phyloP scores from a whole-genome alignment of 352 stramenopile species.

The Pythium phragmitis region DNA sequence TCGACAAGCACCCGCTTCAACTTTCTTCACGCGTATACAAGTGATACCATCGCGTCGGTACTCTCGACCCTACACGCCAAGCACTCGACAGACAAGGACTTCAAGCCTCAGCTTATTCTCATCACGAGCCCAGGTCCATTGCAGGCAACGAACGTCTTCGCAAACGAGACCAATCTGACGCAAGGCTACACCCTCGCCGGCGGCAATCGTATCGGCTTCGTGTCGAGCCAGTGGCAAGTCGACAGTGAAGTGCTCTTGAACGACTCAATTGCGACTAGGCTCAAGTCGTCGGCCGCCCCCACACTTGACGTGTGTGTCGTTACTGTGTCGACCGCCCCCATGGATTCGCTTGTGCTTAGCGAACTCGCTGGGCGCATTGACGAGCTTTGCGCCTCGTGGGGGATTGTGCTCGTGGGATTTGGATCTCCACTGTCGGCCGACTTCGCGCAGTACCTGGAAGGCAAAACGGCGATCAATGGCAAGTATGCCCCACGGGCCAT shows the following conservation, averaged over 20 bases:
- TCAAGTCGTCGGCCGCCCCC: not conserved
- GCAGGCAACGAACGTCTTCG: not conserved
- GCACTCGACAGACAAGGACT: conserved; percentile 3
- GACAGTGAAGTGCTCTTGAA: conserved; percentile 5
- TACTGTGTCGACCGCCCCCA: not conserved
- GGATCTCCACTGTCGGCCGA: conserved; percentile 11
- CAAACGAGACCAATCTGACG: not conserved
- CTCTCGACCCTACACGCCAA: not conserved
- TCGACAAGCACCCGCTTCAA: conserved; percentile 9
- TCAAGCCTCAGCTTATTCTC: conserved; percentile 14
- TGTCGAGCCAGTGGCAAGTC: conserved; percentile 17
- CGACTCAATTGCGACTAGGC: conserved; percentile 18
- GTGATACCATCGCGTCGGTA: not conserved
- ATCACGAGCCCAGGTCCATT: conserved; percentile 8
- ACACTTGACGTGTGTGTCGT: conserved; percentile 12
- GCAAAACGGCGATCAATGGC: conserved; percentile 19
- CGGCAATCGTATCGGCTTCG: conserved; percentile 14
- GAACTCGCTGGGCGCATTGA: conserved; percentile 3
- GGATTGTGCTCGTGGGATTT: conserved; percentile 23
- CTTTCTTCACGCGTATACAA: conserved; percentile 19
- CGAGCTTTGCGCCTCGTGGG: conserved; percentile 18
- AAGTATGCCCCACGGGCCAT: conserved; percentile 15
- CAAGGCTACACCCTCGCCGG: conserved; percentile 12
- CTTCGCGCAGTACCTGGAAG: conserved; percentile 17
- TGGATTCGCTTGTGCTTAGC: conserved; percentile 9